Evolutionary conservation across 768 basidiomycete species (phyloP), one percentile per base, ranked within the genome.

Genomic region (Bullera alba): DNA sequence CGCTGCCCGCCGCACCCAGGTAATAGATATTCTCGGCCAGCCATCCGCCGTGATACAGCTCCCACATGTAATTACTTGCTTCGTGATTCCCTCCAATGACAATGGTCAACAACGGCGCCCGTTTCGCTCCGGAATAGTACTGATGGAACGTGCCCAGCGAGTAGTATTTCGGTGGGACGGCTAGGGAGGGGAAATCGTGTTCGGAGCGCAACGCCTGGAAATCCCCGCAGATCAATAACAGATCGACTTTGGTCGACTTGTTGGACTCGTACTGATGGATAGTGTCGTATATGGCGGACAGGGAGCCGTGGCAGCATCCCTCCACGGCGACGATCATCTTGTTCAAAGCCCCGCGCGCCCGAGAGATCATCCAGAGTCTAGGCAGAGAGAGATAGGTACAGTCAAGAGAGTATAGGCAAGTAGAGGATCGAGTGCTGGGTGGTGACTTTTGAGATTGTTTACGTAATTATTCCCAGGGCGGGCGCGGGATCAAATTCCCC

Each of bases 11-110:
- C 63, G 84, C 81, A 0, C 95, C 95, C 2, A 99, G 80, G 70
- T 87, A 97, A 73, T 95, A 99, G 46, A 99, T 92, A 65, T 95
- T 92, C 0, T 86, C 87, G 0, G 93, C 95, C 10, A 97, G 73
- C 92, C 93, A 97, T 5, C 91, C 93, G 16, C 93, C 92, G 61
- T 97, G 87, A 71, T 90, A 96, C 87, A 95, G 73, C 71, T 99
- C 95, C 85, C 88, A 92, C 75, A 97, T 78, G 67, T 96, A 95
- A 60, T 91, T 95, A 19, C 87, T 91, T 1, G 89, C 89, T 73
- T 97, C 95, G 70, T 97, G 95, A 67, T 97, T 97, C 7, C 95
- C 95, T 15, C 95, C 95, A 63, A 97, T 95, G 42, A 97, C 82
- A 12, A 99, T 76, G 0, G 95, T 99, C 69, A 93, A 73, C 3